These are phyloP conservation scores for Brassica incana DNA, from an alignment of 345 rosid genomes.

Conservation along the genomic window DNA sequence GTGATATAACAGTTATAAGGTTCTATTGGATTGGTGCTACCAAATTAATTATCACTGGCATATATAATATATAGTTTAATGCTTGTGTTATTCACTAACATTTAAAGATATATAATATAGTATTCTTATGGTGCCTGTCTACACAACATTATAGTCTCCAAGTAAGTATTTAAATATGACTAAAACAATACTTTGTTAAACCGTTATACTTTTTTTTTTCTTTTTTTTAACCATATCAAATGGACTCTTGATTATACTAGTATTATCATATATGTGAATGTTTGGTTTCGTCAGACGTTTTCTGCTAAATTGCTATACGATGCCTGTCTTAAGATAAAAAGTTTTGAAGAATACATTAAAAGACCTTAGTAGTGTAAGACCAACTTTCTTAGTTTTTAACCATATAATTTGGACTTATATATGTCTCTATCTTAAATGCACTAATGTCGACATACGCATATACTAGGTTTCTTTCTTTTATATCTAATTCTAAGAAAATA, in stretches of 20 bases:
- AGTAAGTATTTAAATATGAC: constrained; percentile 3
- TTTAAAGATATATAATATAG: background rate
- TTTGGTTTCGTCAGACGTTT: constrained; percentile 1
- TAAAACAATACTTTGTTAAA: constrained; percentile 11
- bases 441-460: constrained; percentile 23
- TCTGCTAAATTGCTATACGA: constrained; percentile 3
- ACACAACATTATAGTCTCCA: constrained; percentile 22
- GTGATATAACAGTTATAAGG: background rate
- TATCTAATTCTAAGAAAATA: too few species aligned
- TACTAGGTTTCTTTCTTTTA: background rate
- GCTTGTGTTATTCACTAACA: constrained; percentile 14
- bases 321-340: background rate
- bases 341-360: background rate
- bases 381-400: background rate
- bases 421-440: background rate
- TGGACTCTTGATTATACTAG: constrained; percentile 9
- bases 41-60: background rate
- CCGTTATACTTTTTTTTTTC: background rate
- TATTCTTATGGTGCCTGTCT: constrained; percentile 20
- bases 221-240: background rate
- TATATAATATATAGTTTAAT: constrained; percentile 6
- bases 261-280: background rate
- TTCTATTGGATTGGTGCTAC: background rate
- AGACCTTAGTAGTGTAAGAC: background rate
- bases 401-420: constrained; percentile 5